A percentile compares a stretch with the other conserved stretches of the same genome.
These are phyloP conservation scores for Zygotorulaspora mrakii DNA, from an alignment of 1,139 yeast genomes.

Conservation along the genomic window DNA sequence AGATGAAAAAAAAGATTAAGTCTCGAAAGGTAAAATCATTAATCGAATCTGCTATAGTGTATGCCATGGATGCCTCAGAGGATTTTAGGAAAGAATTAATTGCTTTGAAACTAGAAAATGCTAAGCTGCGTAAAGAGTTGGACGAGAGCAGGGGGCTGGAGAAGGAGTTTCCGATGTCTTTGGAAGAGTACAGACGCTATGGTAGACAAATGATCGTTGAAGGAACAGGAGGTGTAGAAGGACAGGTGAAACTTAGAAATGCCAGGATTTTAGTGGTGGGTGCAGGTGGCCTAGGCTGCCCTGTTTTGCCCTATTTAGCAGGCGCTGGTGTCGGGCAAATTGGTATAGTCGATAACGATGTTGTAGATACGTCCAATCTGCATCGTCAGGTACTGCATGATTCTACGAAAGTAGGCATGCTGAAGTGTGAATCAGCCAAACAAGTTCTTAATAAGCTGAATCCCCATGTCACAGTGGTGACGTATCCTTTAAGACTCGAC, in stretches of 20 bases:
- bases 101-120: slow-evolving; percentile 29
- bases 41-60: too few relatives aligned
- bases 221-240: slow-evolving; percentile 37
- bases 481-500: slow-evolving; percentile 52
- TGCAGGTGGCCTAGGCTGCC: slow-evolving; percentile 96
- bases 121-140: slow-evolving; percentile 22
- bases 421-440: slow-evolving; percentile 77
- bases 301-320: slow-evolving; percentile 76
- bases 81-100: slow-evolving; percentile 24
- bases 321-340: slow-evolving; percentile 86
- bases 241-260: slow-evolving; percentile 57
- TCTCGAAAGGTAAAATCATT: too few relatives aligned
- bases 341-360: slow-evolving; percentile 85
- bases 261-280: slow-evolving; percentile 76
- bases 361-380: slow-evolving; percentile 76
- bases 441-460: slow-evolving; percentile 52
- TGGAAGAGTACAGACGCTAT: slow-evolving; percentile 73
- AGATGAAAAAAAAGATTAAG: too few relatives aligned
- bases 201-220: slow-evolving; percentile 97
- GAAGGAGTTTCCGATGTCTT: slow-evolving; percentile 22
- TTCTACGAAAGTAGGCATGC: slow-evolving; percentile 58
- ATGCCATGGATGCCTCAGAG: slow-evolving; percentile 11
- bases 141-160: slow-evolving; percentile 2
- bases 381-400: slow-evolving; percentile 87
- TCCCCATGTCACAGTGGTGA: slow-evolving; percentile 56